Evolutionary conservation across 2,329 filamentous ascomycete species (phyloP).

Genomic region (Fusarium incarnatum): DNA sequence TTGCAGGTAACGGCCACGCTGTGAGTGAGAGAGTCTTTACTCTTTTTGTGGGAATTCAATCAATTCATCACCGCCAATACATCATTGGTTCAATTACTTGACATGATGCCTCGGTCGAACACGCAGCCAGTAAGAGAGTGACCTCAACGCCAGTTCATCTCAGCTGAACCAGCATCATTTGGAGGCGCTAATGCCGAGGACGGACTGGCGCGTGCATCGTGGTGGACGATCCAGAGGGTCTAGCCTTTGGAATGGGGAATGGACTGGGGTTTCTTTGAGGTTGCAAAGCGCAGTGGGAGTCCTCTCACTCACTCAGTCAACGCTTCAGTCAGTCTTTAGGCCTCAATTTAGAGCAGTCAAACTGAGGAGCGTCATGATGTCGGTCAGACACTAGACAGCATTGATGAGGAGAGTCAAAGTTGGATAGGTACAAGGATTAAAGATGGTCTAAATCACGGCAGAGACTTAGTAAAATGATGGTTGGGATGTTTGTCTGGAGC

Average conservation of each 20-base stretch:
- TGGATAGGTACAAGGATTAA: conserved; percentile 6
- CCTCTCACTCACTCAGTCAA: not conserved
- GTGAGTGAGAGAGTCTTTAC: not conserved
- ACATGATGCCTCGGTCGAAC: conserved; percentile 11
- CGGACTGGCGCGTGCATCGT: conserved; percentile 20
- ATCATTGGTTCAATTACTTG: conserved; percentile 27
- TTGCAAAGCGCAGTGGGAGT: not conserved
- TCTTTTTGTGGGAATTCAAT: conserved; percentile 32
- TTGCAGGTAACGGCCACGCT: conserved; percentile 21
- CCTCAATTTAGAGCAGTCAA: not conserved
- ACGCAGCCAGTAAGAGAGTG: conserved; percentile 14
- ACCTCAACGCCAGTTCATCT: conserved; percentile 33
- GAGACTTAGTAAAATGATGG: not conserved
- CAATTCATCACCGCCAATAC: conserved; percentile 18
- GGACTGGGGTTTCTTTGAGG: conserved; percentile 3
- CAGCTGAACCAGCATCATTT: conserved; percentile 46
- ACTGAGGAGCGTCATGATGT: conserved; percentile 31
- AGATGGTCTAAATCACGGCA: conserved; percentile 30
- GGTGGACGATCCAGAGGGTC: conserved; percentile 3
- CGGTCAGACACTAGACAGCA: not conserved
- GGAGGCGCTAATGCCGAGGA: conserved; percentile 30
- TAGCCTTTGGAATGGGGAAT: conserved; percentile 39
- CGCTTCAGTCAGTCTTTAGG: not conserved
- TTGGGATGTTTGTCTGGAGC: not conserved
- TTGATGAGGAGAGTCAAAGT: not conserved